Evolutionary conservation across 768 basidiomycete genomes (phyloP).

Genomic region (Russula brevipes): DNA sequence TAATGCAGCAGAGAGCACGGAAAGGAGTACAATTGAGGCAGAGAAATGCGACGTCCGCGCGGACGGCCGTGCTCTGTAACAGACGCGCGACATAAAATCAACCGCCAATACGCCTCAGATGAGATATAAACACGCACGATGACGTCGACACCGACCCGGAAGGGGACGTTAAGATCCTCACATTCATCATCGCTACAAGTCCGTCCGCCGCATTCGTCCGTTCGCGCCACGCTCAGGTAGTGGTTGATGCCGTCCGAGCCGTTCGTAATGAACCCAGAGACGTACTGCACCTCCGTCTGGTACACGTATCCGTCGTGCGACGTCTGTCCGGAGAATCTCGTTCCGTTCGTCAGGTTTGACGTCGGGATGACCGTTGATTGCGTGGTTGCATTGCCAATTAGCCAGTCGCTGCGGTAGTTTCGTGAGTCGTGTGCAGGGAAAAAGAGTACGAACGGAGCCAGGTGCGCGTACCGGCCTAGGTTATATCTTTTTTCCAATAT

Average conservation of each 20-base stretch:
- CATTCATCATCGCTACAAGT: constrained; percentile 70
- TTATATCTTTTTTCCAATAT: constrained; percentile 50
- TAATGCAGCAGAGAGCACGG: constrained; percentile 1
- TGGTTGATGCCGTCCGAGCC: constrained; percentile 69
- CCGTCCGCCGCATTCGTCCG: constrained; percentile 70
- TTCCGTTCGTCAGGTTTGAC: constrained; percentile 45
- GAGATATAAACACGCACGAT: constrained; percentile 23
- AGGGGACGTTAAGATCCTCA: constrained; percentile 51
- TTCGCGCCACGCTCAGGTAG: constrained; percentile 47
- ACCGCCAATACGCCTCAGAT: not conserved
- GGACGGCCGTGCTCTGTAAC: not conserved
- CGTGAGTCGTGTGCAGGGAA: not conserved
- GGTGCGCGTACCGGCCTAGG: constrained; percentile 51
- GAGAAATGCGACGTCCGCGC: not conserved
- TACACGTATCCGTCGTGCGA: constrained; percentile 68
- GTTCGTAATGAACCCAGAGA: constrained; percentile 66
- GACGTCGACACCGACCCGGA: constrained; percentile 6
- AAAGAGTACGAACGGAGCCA: not conserved
- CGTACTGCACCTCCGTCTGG: constrained; percentile 59
- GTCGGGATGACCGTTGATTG: constrained; percentile 41
- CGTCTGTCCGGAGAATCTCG: constrained; percentile 59
- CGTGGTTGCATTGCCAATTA: constrained; percentile 78
- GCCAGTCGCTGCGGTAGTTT: constrained; percentile 54
- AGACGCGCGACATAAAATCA: not conserved
- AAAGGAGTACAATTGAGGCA: not conserved